Evolutionary conservation across 176 grass and related monocot species (phyloP).

Genomic region (Sorghum bicolor): DNA sequence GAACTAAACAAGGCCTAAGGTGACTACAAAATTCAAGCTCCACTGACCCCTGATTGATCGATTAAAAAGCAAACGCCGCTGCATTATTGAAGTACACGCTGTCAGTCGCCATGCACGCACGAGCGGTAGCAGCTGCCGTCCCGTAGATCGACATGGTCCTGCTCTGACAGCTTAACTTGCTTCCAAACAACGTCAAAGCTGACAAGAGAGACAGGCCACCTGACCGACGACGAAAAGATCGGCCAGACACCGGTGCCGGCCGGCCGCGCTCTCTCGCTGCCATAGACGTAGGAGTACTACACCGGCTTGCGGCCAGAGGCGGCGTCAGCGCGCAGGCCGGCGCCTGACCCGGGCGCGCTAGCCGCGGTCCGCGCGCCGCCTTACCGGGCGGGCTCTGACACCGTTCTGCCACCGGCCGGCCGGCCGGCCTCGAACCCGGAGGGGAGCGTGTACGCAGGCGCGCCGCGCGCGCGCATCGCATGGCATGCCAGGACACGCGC

Average conservation of each 20-base stretch:
- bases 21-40: neutral
- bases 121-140: neutral
- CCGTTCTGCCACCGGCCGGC: constrained; percentile 32
- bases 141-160: neutral
- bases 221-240: neutral
- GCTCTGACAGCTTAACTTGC: constrained; percentile 33
- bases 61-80: neutral
- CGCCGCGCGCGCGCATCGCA: neutral
- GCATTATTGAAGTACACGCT: neutral
- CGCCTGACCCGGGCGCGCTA: constrained; percentile 29
- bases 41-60: neutral
- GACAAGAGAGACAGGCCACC: neutral
- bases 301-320: neutral
- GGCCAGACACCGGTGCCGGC: neutral
- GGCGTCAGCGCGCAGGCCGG: constrained; percentile 20
- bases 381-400: constrained; percentile 27
- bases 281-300: neutral
- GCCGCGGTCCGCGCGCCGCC: constrained; percentile 22
- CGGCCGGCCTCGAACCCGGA: neutral
- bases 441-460: neutral
- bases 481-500: neutral
- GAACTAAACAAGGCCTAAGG: too few relatives aligned
- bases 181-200: constrained; percentile 36
- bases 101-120: constrained; percentile 1
- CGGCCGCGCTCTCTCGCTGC: neutral